Evolutionary conservation across 139 green algal species (phyloP).

Genomic region (Medakamo hakoo): DNA sequence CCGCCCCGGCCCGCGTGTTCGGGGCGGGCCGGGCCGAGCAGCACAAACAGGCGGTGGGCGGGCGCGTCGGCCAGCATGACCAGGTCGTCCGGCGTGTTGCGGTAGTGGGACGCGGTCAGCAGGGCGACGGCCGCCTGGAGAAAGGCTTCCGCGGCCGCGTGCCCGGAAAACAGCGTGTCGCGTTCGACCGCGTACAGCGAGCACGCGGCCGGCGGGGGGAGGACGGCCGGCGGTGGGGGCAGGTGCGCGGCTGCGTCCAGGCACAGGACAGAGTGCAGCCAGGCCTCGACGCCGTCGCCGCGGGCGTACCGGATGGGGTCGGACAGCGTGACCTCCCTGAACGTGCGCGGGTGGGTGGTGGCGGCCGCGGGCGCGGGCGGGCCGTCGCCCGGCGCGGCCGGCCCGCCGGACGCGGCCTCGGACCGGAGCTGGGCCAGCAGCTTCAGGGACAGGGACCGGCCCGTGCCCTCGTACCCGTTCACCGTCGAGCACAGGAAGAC

Average conservation of each 20-base stretch:
- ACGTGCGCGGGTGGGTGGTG: conserved; percentile 33
- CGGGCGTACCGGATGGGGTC: conserved; percentile 87
- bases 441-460: conserved; percentile 85
- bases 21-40: conserved; percentile 54
- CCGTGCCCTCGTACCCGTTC: conserved; percentile 93
- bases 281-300: conserved; percentile 77
- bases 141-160: conserved; percentile 62
- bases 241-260: conserved; percentile 75
- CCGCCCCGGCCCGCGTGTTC: background rate
- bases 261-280: conserved; percentile 87
- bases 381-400: background rate
- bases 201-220: conserved; percentile 82
- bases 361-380: conserved; percentile 3
- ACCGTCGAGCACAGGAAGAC: conserved; percentile 95
- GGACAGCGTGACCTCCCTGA: conserved; percentile 77
- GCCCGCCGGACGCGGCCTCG: conserved; percentile 12
- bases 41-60: conserved; percentile 91
- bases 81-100: conserved; percentile 97
- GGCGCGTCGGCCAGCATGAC: conserved; percentile 78
- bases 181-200: conserved; percentile 91
- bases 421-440: conserved; percentile 80
- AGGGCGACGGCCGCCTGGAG: conserved; percentile 82
- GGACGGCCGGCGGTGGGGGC: conserved; percentile 37
- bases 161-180: conserved; percentile 93
- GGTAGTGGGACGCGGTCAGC: conserved; percentile 90